phyloP scores from a whole-genome alignment of 306 rosid species.

The Quercus berberidifolia region DNA sequence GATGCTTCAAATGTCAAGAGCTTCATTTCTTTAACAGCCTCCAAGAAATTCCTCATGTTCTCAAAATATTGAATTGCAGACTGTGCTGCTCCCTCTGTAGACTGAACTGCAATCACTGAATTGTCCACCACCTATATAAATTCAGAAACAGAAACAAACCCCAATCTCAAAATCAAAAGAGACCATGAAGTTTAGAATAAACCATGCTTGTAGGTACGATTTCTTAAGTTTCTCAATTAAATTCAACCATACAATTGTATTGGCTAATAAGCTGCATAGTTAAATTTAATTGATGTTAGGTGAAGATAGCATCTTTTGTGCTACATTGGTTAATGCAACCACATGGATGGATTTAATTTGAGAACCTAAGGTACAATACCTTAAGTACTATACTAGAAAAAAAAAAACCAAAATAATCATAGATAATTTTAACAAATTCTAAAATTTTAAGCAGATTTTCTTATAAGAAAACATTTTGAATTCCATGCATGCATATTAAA shows the following conservation, averaged over 20 bases:
- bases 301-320: no score
- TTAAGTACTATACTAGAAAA: not conserved
- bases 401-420: not conserved
- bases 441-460: not conserved
- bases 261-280: accelerated
- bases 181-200: not conserved
- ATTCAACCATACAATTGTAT: no score
- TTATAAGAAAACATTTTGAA: not conserved
- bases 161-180: not conserved
- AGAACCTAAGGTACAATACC: no score
- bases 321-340: no score
- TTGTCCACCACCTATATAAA: constrained; percentile 72
- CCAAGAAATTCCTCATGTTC: constrained; percentile 90
- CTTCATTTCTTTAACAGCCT: constrained; percentile 80
- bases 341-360: no score
- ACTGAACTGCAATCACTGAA: constrained; percentile 54
- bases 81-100: constrained; percentile 82
- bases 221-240: no score
- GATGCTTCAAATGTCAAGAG: constrained; percentile 96
- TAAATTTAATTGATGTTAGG: no score
- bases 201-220: not conserved
- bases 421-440: not conserved
- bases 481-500: not conserved
- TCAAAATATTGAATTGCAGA: constrained; percentile 96
- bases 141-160: not conserved